Percentiles rank a stretch among this genome's conserved stretches.
Conservation (phyloP, 495 filamentous ascomycete genomes). For the Cercophora samala region DNA sequence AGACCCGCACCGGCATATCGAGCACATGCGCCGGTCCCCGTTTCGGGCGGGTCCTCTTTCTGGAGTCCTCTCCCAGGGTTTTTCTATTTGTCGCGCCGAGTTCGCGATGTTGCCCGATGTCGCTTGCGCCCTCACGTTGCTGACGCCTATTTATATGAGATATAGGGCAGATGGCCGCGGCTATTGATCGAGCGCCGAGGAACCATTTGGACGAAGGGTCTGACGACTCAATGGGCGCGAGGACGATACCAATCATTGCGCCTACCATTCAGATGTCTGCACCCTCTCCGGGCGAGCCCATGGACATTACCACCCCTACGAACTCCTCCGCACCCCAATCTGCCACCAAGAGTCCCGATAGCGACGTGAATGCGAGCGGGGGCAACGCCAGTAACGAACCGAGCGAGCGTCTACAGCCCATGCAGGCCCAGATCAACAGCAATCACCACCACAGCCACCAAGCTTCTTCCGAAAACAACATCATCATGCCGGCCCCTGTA, state of each 20-base stretch:
- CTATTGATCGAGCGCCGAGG: conserved; percentile 47
- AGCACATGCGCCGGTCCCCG: conserved; percentile 10
- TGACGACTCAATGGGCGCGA: conserved; percentile 42
- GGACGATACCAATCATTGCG: conserved; percentile 48
- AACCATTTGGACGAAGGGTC: conserved; percentile 37
- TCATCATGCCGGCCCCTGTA: conserved; percentile 43
- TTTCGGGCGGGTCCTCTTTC: conserved; percentile 11
- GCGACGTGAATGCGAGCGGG: conserved; percentile 38
- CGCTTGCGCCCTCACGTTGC: conserved; percentile 18
- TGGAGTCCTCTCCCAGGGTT: not conserved
- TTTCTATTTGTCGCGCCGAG: conserved; percentile 11
- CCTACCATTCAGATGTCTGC: conserved; percentile 51
- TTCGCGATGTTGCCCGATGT: conserved; percentile 17
- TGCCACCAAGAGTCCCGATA: conserved; percentile 46
- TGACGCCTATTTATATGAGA: conserved; percentile 9
- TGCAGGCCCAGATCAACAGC: conserved; percentile 27
- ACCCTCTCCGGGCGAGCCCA: conserved; percentile 49
- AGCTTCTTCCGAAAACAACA: conserved; percentile 25
- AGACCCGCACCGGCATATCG: conserved; percentile 3
- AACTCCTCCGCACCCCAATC: conserved; percentile 43
- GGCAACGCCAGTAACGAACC: not conserved
- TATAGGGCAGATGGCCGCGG: conserved; percentile 49
- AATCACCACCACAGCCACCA: conserved; percentile 4
- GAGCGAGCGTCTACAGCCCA: conserved; percentile 23
- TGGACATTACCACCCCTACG: conserved; percentile 50